Evolutionary conservation across 768 basidiomycete species (phyloP).

Genomic region (Rhodotorula babjevae): DNA sequence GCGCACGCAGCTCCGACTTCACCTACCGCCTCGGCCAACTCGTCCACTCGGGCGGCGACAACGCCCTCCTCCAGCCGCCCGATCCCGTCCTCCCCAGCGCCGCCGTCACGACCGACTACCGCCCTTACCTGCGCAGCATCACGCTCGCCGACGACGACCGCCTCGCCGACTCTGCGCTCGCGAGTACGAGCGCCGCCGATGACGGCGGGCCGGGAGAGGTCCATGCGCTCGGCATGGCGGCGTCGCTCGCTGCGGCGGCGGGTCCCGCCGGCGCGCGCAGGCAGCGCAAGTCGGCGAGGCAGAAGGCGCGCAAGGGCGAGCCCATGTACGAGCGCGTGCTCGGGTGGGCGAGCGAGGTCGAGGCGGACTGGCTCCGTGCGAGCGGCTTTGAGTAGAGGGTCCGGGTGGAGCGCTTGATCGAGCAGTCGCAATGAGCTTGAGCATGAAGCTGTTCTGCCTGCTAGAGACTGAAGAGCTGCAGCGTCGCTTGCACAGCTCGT

Average conservation of each 20-base stretch:
- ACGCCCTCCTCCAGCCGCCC: constrained; percentile 46
- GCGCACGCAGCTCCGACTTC: constrained; percentile 39
- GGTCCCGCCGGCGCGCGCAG: neutral
- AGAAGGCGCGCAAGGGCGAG: neutral
- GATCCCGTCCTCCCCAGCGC: constrained; percentile 51
- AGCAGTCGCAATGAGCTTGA: no score
- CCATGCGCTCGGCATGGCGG: neutral
- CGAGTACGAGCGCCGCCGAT: neutral
- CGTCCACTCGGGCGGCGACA: constrained; percentile 52
- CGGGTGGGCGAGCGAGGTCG: constrained; percentile 5
- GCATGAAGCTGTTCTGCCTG: no score
- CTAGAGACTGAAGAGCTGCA: no score
- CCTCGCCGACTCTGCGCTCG: constrained; percentile 16
- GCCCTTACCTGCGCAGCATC: constrained; percentile 64
- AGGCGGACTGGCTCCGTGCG: constrained; percentile 15
- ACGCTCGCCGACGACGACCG: constrained; percentile 60
- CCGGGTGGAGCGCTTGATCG: neutral
- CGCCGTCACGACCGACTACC: constrained; percentile 58
- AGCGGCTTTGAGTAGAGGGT: constrained; percentile 22
- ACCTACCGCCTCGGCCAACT: constrained; percentile 53
- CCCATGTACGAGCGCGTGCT: neutral
- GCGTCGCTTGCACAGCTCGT: no score
- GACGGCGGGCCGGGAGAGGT: neutral
- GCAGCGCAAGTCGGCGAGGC: neutral
- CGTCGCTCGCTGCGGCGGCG: neutral